Evolutionary conservation across 2,329 filamentous ascomycete species (phyloP).

Genomic region (Lachnellula hyalina): DNA sequence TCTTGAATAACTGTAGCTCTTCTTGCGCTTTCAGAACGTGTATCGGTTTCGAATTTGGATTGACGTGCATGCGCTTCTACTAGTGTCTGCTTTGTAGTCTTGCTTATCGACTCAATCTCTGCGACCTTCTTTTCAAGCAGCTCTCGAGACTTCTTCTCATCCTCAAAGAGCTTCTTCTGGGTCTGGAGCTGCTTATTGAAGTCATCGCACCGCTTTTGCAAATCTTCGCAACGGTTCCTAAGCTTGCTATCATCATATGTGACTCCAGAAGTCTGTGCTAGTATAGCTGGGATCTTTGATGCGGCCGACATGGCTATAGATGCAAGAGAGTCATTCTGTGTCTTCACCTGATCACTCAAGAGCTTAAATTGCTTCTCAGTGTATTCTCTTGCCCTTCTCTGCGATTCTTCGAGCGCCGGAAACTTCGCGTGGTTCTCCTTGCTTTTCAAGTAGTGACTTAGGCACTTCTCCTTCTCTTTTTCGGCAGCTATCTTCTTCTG

Average conservation of each 20-base stretch:
- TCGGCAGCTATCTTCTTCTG: conserved; percentile 3
- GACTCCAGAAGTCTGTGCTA: not conserved
- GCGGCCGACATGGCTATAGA: not conserved
- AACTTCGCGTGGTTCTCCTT: conserved; percentile 14
- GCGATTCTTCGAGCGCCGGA: conserved; percentile 12
- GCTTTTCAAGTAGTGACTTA: conserved; percentile 6
- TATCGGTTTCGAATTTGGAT: not conserved
- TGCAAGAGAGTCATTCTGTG: conserved; percentile 1
- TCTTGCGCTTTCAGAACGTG: not conserved
- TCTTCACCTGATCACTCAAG: conserved; percentile 1
- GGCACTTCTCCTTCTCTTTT: conserved; percentile 2
- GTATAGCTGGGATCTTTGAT: conserved; percentile 4
- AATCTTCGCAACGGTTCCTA: not conserved
- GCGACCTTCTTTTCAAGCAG: not conserved
- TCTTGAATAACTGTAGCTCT: not conserved
- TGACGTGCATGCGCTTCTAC: not conserved
- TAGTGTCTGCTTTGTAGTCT: not conserved
- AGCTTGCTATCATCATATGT: conserved; percentile 1
- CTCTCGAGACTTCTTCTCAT: conserved; percentile 6
- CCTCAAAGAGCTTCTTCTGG: conserved; percentile 8
- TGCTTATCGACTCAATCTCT: not conserved
- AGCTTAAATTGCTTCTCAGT: conserved; percentile 9
- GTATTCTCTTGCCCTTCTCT: conserved; percentile 7
- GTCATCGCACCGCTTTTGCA: conserved; percentile 7
- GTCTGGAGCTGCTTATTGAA: conserved; percentile 6